Percentiles rank a stretch among this genome's conserved stretches.
Conservation (phyloP, 352 stramenopile genomes). For the Pseudoperonospora humuli region DNA sequence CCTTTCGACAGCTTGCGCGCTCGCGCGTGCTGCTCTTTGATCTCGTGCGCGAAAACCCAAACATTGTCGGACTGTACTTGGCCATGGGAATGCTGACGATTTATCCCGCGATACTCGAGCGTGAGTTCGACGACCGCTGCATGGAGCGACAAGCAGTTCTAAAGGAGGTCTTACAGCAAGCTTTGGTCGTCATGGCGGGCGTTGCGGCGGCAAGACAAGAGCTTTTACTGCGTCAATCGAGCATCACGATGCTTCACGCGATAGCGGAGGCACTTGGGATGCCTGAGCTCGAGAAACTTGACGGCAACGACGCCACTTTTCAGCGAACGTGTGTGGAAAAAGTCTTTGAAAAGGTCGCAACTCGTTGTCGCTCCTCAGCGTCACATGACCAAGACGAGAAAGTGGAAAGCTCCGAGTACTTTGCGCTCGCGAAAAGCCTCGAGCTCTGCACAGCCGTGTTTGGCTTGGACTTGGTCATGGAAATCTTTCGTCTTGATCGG, state of each 20-base stretch:
- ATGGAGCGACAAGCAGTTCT: conserved; percentile 15
- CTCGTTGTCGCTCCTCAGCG: background rate
- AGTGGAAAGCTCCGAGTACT: background rate
- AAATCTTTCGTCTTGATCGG: conserved; percentile 16
- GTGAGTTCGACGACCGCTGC: conserved; percentile 27
- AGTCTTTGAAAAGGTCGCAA: conserved; percentile 1
- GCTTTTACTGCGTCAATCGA: conserved; percentile 27
- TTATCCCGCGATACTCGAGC: conserved; percentile 23
- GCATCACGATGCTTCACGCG: conserved; percentile 25
- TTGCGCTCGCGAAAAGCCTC: conserved; percentile 22
- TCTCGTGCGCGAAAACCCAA: conserved; percentile 27
- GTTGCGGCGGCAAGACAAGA: conserved; percentile 22
- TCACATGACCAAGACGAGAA: background rate
- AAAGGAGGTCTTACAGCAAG: conserved; percentile 25
- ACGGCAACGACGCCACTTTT: conserved; percentile 1
- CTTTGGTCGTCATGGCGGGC: conserved; percentile 22
- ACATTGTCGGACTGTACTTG: conserved; percentile 41
- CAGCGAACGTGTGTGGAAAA: conserved; percentile 5
- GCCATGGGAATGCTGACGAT: conserved; percentile 30
- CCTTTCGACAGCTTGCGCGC: conserved; percentile 10
- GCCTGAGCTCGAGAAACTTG: conserved; percentile 21
- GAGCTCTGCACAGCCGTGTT: conserved; percentile 18
- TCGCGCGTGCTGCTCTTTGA: conserved; percentile 41
- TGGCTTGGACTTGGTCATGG: conserved; percentile 3
- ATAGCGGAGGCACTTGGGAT: conserved; percentile 27